Evolutionary conservation across 192 early-diverging fungal species (phyloP).

Genomic region (Spizellomyces punctatus): DNA sequence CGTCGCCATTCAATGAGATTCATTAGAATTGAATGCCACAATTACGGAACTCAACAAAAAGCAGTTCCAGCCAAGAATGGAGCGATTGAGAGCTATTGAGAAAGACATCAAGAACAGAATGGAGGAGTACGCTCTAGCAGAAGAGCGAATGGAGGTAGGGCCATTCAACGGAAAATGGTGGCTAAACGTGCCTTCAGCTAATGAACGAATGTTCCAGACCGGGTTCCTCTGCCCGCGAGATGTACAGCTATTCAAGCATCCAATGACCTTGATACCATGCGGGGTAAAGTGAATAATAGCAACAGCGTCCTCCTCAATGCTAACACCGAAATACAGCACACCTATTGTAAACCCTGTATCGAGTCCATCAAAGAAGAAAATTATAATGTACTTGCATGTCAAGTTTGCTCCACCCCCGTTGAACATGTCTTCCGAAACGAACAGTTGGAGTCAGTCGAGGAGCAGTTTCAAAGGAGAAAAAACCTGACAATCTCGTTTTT

Average conservation of each 20-base stretch:
- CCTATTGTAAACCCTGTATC: constrained; percentile 54
- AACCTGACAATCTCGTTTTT: constrained; percentile 49
- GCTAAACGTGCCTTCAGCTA: not conserved
- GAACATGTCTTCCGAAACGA: constrained; percentile 49
- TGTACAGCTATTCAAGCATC: constrained; percentile 48
- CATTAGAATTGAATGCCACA: constrained; percentile 33
- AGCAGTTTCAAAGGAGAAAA: constrained; percentile 53
- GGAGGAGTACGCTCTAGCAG: constrained; percentile 55
- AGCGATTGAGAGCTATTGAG: constrained; percentile 54
- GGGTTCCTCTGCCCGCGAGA: constrained; percentile 59
- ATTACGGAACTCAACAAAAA: constrained; percentile 49
- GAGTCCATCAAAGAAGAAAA: constrained; percentile 54
- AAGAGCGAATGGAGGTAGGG: constrained; percentile 56
- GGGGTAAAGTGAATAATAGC: constrained; percentile 32
- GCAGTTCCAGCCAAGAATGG: constrained; percentile 62
- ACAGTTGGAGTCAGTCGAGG: constrained; percentile 49
- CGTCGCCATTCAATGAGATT: not conserved
- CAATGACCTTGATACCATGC: constrained; percentile 58
- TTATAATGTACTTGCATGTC: constrained; percentile 54
- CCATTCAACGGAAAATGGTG: not conserved
- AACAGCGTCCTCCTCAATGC: not conserved
- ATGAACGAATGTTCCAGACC: constrained; percentile 35
- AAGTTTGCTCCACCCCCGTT: constrained; percentile 38
- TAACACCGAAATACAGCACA: constrained; percentile 38
- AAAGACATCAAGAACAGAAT: constrained; percentile 52